Evolutionary conservation across 2,329 filamentous ascomycete genomes (phyloP).

Genomic region (Truncatella angustata): DNA sequence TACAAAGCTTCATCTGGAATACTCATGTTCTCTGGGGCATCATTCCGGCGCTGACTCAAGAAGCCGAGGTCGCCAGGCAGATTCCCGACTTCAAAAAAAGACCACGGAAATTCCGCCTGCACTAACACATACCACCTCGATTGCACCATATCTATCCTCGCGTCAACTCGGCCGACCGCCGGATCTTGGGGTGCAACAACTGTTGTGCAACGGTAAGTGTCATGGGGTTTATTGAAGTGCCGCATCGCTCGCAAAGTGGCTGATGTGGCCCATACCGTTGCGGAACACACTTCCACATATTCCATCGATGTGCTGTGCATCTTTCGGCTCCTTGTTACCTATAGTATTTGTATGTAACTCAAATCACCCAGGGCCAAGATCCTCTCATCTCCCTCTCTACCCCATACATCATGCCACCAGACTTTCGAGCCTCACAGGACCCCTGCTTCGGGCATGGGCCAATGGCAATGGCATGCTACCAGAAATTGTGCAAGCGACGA

Average conservation of each 20-base stretch:
- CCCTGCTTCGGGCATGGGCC: conserved; percentile 1
- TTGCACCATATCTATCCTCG: neutral
- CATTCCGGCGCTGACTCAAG: neutral
- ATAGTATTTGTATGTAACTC: conserved; percentile 3
- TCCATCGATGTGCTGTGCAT: neutral
- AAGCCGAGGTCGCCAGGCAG: neutral
- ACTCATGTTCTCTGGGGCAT: conserved; percentile 2
- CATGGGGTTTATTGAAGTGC: neutral
- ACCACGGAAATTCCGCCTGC: too few species aligned
- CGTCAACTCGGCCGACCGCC: neutral
- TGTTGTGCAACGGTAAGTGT: neutral
- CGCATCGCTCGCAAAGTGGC: neutral
- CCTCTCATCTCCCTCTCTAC: conserved; percentile 9
- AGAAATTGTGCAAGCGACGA: conserved; percentile 6
- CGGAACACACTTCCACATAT: neutral
- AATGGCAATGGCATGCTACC: neutral
- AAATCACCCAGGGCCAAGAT: neutral
- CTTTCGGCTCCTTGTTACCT: conserved; percentile 2
- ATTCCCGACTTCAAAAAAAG: neutral
- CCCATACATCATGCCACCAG: conserved; percentile 10
- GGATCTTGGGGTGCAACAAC: neutral
- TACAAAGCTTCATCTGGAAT: neutral
- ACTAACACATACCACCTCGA: too few species aligned
- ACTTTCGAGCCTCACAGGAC: conserved; percentile 5
- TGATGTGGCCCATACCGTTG: neutral